phyloP scores from a whole-genome alignment of 2,329 filamentous ascomycete species.

The Colletotrichum musicola region DNA sequence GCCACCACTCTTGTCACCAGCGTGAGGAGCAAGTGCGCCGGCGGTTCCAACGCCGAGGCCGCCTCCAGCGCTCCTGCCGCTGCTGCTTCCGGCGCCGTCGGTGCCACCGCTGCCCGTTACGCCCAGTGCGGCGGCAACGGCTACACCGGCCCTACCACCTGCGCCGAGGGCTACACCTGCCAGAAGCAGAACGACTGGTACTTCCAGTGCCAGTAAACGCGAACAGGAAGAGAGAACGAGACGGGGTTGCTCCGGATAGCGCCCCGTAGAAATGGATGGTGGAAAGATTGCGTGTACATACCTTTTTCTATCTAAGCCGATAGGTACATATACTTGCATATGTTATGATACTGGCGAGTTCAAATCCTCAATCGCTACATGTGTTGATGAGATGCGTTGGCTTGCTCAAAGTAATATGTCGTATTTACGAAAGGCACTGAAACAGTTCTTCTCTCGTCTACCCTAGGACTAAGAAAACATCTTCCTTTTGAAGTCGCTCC shows the following conservation, averaged over 20 bases:
- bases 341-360: not conserved
- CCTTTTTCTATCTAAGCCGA: not conserved
- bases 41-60: slow-evolving; percentile 10
- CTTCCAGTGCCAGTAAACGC: slow-evolving; percentile 53
- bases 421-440: too few relatives aligned
- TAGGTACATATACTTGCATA: slow-evolving; percentile 2
- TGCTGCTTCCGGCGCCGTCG: slow-evolving; percentile 34
- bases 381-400: too few relatives aligned
- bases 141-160: slow-evolving; percentile 52
- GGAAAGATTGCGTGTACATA: slow-evolving; percentile 33
- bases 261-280: not conserved
- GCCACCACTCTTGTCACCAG: slow-evolving; percentile 28
- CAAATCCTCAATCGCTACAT: too few relatives aligned
- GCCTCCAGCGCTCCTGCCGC: slow-evolving; percentile 15
- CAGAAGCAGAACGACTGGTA: slow-evolving; percentile 55
- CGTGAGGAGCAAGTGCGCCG: slow-evolving; percentile 27
- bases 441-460: not conserved
- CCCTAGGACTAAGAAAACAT: not conserved
- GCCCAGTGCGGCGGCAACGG: slow-evolving; percentile 54
- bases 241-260: slow-evolving; percentile 15
- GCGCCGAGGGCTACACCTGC: slow-evolving; percentile 52
- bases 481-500: not conserved
- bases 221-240: not conserved
- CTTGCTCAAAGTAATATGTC: too few relatives aligned
- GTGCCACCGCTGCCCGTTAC: slow-evolving; percentile 44